Evolutionary conservation across 176 grass and related monocot species (phyloP).

Genomic region (Eragrostis curvula): DNA sequence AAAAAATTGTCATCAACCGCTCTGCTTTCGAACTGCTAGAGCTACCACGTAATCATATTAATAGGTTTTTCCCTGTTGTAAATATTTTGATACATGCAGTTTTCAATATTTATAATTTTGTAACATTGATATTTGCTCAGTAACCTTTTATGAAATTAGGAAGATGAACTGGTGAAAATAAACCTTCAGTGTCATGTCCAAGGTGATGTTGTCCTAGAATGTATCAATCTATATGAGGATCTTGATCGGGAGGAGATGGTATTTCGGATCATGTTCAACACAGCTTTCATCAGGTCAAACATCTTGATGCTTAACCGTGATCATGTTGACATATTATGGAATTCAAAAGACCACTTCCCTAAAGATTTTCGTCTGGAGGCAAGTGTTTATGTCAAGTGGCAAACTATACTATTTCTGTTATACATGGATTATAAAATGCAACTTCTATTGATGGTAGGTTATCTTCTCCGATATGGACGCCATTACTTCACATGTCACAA

Average conservation of each 20-base stretch:
- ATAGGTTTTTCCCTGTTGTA: slow-evolving; percentile 13
- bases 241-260: slow-evolving; percentile 81
- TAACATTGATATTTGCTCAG: neutral
- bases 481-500: slow-evolving; percentile 61
- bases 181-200: slow-evolving; percentile 83
- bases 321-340: slow-evolving; percentile 82
- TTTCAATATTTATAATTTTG: slow-evolving; percentile 13
- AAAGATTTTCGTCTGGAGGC: slow-evolving; percentile 84
- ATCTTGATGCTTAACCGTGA: slow-evolving; percentile 84
- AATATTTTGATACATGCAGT: slow-evolving; percentile 15
- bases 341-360: slow-evolving; percentile 66
- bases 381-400: slow-evolving; percentile 43
- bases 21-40: slow-evolving; percentile 12
- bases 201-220: slow-evolving; percentile 94
- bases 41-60: neutral
- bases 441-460: slow-evolving; percentile 68
- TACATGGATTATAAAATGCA: slow-evolving; percentile 42
- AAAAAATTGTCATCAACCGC: slow-evolving; percentile 1
- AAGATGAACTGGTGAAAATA: slow-evolving; percentile 86
- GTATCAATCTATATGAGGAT: slow-evolving; percentile 72
- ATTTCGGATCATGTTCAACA: slow-evolving; percentile 89
- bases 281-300: slow-evolving; percentile 86
- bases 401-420: slow-evolving; percentile 37
- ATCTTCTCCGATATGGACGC: slow-evolving; percentile 88
- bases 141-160: slow-evolving; percentile 59